These are phyloP conservation scores for Aspergillus hancockii DNA, from an alignment of 495 filamentous ascomycete genomes.

Conservation along the genomic window DNA sequence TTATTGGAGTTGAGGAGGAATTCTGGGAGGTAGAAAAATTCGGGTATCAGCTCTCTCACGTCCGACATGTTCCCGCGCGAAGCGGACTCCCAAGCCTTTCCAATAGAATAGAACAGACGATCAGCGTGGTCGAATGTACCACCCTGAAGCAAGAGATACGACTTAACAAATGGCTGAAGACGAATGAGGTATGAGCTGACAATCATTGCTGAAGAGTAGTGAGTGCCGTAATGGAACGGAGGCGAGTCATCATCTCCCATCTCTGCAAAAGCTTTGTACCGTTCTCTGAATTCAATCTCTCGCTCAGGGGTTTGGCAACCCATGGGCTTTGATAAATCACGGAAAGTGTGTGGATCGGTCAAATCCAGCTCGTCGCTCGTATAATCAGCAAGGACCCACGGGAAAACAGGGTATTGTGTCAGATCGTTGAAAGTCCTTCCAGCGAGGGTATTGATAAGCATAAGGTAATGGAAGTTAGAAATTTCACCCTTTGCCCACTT, in stretches of 20 bases:
- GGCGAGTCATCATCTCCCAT: conserved; percentile 78
- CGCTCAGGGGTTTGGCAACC: conserved; percentile 81
- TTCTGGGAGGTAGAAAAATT: conserved; percentile 96
- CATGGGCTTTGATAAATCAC: conserved; percentile 95
- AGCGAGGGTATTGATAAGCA: conserved; percentile 97
- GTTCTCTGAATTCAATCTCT: conserved; percentile 73
- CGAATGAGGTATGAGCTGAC: conserved; percentile 95
- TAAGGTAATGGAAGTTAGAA: conserved; percentile 97
- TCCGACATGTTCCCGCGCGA: conserved; percentile 89
- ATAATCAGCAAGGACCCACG: conserved; percentile 95
- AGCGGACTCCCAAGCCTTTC: conserved; percentile 87
- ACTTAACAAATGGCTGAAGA: conserved; percentile 92
- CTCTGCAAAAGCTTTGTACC: conserved; percentile 86
- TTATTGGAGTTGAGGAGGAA: conserved; percentile 89
- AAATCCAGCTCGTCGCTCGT: conserved; percentile 94
- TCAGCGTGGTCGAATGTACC: conserved; percentile 97
- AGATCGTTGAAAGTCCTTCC: conserved; percentile 97
- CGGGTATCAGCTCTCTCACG: conserved; percentile 89
- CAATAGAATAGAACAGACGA: conserved; percentile 89
- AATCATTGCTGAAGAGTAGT: conserved; percentile 99
- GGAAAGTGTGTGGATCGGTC: conserved; percentile 76
- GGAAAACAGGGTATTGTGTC: conserved; percentile 97
- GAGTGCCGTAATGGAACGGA: conserved; percentile 96
- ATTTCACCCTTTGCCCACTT: conserved; percentile 94
- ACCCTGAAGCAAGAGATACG: conserved; percentile 94